Evolutionary conservation across 192 early-diverging fungal genomes (phyloP).

Genomic region (Diversispora epigaea): DNA sequence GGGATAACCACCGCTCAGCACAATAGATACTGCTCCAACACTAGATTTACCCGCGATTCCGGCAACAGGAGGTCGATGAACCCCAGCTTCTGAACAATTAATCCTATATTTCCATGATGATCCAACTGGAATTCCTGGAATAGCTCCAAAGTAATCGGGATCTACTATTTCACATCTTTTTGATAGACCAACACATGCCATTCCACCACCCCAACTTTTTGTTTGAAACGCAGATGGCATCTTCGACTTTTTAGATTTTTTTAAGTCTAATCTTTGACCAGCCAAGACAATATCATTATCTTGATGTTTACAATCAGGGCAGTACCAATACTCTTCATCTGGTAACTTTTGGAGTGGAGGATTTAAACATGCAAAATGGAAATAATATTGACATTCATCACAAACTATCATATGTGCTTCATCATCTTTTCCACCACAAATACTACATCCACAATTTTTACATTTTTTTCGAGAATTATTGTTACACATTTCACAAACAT

Average conservation of each 20-base stretch:
- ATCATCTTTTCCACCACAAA: constrained; percentile 55
- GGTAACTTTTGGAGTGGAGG: constrained; percentile 44
- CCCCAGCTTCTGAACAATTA: constrained; percentile 50
- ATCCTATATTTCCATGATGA: constrained; percentile 55
- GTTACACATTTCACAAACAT: constrained; percentile 45
- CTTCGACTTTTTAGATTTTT: constrained; percentile 43
- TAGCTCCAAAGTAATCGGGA: constrained; percentile 42
- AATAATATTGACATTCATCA: constrained; percentile 60
- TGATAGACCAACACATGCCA: constrained; percentile 49
- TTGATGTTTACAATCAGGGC: constrained; percentile 48
- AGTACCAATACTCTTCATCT: constrained; percentile 49
- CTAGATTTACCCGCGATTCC: constrained; percentile 59
- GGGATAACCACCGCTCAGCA: constrained; percentile 62
- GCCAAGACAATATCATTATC: constrained; percentile 40
- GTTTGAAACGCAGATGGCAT: constrained; percentile 55
- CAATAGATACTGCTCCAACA: constrained; percentile 59
- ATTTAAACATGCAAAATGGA: constrained; percentile 52
- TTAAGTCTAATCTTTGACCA: constrained; percentile 44
- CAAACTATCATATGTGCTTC: constrained; percentile 57
- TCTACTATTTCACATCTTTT: constrained; percentile 34
- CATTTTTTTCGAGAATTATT: constrained; percentile 36
- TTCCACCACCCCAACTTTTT: constrained; percentile 57
- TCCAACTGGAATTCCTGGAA: constrained; percentile 62
- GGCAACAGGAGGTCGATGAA: constrained; percentile 62
- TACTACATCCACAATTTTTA: constrained; percentile 51